Evolutionary conservation across 2,329 filamentous ascomycete species (phyloP).

Genomic region (Gaeumannomyces tritici): DNA sequence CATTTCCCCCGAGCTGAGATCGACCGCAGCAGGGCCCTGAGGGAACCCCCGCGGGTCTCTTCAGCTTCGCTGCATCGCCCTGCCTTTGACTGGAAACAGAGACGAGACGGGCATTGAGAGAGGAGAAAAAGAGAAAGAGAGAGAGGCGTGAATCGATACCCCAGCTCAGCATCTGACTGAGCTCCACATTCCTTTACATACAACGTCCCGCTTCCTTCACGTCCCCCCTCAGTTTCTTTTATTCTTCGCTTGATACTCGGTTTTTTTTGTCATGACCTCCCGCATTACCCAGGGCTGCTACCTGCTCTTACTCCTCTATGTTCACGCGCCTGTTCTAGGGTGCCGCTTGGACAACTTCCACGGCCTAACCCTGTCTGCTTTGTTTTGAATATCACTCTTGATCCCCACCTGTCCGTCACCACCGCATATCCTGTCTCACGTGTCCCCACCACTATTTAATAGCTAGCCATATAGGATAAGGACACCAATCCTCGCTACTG

Average conservation of each 20-base stretch:
- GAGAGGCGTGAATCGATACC: slow-evolving; percentile 8
- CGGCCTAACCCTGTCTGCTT: neutral
- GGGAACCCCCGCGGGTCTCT: neutral
- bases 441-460: neutral
- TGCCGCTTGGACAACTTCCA: neutral
- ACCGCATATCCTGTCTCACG: neutral
- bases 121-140: slow-evolving; percentile 10
- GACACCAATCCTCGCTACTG: neutral
- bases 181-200: neutral
- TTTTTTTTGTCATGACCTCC: neutral
- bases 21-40: neutral
- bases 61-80: neutral
- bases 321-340: neutral
- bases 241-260: slow-evolving; percentile 4
- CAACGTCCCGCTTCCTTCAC: neutral
- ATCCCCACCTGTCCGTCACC: neutral
- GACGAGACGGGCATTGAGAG: neutral
- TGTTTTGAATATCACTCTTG: neutral
- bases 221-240: neutral
- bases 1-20: neutral
- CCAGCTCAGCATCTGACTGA: neutral
- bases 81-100: neutral
- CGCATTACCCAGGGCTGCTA: neutral
- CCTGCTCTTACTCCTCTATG: neutral
- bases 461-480: neutral